These are phyloP conservation scores for Verticillium alfalfae DNA, from an alignment of 2,329 filamentous ascomycete species.

Conservation along the genomic window DNA sequence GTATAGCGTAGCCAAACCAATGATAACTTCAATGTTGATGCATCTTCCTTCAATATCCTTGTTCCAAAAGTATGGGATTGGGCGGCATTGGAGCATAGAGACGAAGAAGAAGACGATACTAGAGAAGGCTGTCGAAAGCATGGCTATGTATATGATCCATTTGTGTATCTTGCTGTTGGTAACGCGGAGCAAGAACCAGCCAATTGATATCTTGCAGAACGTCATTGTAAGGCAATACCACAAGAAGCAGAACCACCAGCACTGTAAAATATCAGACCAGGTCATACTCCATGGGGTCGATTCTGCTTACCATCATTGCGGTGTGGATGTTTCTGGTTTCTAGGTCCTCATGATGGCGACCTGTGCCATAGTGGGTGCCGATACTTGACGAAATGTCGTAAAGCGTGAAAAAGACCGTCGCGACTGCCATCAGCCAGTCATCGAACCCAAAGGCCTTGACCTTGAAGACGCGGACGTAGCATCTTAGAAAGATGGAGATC, in stretches of 20 bases:
- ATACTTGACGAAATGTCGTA: slow-evolving; percentile 24
- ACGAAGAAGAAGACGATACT: slow-evolving; percentile 34
- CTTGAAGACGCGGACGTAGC: slow-evolving; percentile 25
- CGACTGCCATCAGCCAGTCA: slow-evolving; percentile 31
- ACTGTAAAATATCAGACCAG: neutral
- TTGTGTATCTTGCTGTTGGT: slow-evolving; percentile 24
- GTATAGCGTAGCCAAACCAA: slow-evolving; percentile 47
- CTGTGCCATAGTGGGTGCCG: slow-evolving; percentile 33
- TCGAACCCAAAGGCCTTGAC: slow-evolving; percentile 32
- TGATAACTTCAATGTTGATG: slow-evolving; percentile 36
- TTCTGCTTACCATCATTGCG: slow-evolving; percentile 16
- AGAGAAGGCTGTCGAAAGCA: slow-evolving; percentile 27
- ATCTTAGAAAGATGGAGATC: slow-evolving; percentile 21
- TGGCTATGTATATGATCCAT: slow-evolving; percentile 28
- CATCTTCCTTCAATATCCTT: slow-evolving; percentile 26
- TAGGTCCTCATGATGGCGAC: slow-evolving; percentile 28
- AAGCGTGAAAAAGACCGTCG: slow-evolving; percentile 26
- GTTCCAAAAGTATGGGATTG: slow-evolving; percentile 35
- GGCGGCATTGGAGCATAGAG: slow-evolving; percentile 32
- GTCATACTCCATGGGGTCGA: slow-evolving; percentile 14
- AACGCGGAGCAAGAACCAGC: slow-evolving; percentile 34
- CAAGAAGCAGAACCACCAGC: slow-evolving; percentile 30
- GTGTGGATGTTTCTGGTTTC: slow-evolving; percentile 12
- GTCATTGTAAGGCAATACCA: slow-evolving; percentile 29
- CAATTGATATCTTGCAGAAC: slow-evolving; percentile 35